phyloP scores from a whole-genome alignment of 257 asterid genomes.

The Striga asiatica region DNA sequence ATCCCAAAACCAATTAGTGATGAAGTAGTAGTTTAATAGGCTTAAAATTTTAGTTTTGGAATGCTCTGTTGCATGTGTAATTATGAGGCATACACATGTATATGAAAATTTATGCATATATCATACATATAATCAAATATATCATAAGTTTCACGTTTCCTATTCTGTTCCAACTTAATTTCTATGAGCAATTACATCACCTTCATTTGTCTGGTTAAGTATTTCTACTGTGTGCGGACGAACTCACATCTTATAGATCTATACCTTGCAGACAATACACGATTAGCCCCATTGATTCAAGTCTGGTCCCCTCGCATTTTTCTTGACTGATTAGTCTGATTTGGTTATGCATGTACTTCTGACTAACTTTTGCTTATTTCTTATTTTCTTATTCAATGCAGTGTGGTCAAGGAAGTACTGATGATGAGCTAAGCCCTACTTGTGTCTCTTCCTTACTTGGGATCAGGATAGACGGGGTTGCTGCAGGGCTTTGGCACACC shows the following conservation, averaged over 20 bases:
- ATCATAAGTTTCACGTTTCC: no score
- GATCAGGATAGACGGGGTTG: conserved; percentile 67
- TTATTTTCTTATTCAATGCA: conserved; percentile 21
- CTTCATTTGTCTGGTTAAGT: not conserved
- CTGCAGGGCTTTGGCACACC: conserved; percentile 99
- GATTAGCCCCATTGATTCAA: not conserved
- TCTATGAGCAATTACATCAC: no score
- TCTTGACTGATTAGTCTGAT: not conserved
- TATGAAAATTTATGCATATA: not conserved
- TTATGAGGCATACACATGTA: no score
- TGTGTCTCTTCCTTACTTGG: conserved; percentile 95
- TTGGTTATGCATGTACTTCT: not conserved
- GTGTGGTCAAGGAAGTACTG: conserved; percentile 99
- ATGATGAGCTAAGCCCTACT: conserved; percentile 81
- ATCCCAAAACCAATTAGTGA: no score
- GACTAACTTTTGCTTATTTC: not conserved
- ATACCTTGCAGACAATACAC: not conserved
- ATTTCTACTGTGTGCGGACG: not conserved
- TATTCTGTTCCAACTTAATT: no score
- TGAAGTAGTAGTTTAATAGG: no score
- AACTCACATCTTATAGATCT: not conserved
- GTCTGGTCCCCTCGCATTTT: not conserved
- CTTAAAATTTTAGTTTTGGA: no score
- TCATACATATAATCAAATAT: not conserved
- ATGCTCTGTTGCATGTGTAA: no score